A percentile compares a stretch with the other conserved stretches of the same genome.
Evolutionary conservation across 257 asterid genomes (phyloP).

Genomic region (Scutellaria galericulata): DNA sequence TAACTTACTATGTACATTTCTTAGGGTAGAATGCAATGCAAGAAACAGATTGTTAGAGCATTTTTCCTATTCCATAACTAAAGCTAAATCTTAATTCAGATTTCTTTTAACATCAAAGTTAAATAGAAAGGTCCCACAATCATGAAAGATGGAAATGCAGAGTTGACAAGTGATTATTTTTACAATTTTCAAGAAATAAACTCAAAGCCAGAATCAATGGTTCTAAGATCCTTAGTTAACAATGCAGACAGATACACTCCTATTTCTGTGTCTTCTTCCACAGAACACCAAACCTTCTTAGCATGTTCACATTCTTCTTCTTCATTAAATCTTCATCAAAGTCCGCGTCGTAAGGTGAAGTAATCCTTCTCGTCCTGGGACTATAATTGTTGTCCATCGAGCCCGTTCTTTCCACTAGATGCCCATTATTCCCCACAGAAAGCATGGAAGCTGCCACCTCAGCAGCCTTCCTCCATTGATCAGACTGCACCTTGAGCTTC

Average conservation of each 20-base stretch:
- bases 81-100: background rate
- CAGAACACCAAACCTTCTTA: conserved; percentile 71
- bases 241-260: background rate
- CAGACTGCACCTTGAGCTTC: conserved; percentile 83
- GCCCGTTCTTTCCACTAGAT: conserved; percentile 66
- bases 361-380: conserved; percentile 50
- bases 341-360: conserved; percentile 66
- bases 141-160: conserved; percentile 1
- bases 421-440: conserved; percentile 70
- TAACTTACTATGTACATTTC: too few species aligned
- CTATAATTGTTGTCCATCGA: conserved; percentile 77
- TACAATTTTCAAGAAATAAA: conserved; percentile 4
- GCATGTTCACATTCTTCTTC: conserved; percentile 83
- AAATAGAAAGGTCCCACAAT: background rate
- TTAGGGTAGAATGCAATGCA: background rate
- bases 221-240: conserved; percentile 9
- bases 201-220: background rate
- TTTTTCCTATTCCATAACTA: background rate
- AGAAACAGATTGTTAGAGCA: background rate
- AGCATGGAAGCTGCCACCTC: conserved; percentile 94
- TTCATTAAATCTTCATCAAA: conserved; percentile 69
- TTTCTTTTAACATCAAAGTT: background rate
- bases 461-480: conserved; percentile 99
- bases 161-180: background rate
- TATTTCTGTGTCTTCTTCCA: conserved; percentile 93